Evolutionary conservation across 1,284 basidiomycete genomes (phyloP).

Genomic region (Rhizopogon hawkerae): DNA sequence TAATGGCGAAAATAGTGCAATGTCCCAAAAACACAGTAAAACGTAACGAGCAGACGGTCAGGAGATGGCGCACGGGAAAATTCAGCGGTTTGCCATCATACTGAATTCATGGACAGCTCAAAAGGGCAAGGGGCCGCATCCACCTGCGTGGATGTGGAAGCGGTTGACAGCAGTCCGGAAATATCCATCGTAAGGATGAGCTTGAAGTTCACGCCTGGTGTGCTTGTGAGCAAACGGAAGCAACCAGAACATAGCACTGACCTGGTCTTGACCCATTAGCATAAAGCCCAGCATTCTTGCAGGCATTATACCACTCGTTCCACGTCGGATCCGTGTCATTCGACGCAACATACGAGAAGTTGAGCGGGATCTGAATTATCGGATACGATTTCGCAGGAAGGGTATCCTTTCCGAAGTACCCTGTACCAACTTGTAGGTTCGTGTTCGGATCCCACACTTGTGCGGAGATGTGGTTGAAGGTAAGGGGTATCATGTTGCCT

Average conservation of each 20-base stretch:
- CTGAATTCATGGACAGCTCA: constrained; percentile 46
- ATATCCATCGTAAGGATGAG: constrained; percentile 65
- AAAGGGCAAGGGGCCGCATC: constrained; percentile 67
- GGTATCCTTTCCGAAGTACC: constrained; percentile 47
- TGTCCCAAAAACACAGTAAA: background rate
- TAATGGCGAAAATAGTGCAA: constrained; percentile 2
- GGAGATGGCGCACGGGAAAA: too few relatives aligned
- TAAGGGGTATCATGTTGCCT: constrained; percentile 65
- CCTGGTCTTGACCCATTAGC: constrained; percentile 50
- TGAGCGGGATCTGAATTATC: constrained; percentile 61
- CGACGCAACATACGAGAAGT: constrained; percentile 73
- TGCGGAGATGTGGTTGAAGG: constrained; percentile 59
- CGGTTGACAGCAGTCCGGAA: constrained; percentile 52
- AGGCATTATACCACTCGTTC: constrained; percentile 73
- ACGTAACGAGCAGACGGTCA: background rate
- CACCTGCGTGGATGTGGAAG: constrained; percentile 48
- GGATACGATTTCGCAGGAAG: constrained; percentile 58
- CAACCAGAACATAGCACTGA: constrained; percentile 27
- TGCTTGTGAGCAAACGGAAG: constrained; percentile 19
- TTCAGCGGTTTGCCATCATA: background rate
- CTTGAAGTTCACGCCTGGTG: constrained; percentile 57
- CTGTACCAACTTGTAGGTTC: constrained; percentile 52
- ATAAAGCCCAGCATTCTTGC: constrained; percentile 52
- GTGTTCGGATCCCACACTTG: constrained; percentile 60
- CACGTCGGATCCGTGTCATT: constrained; percentile 79